Percentiles rank a stretch among this genome's conserved stretches.
Conservation (phyloP, 768 basidiomycete species). For the Candolleomyces aberdarensis region DNA sequence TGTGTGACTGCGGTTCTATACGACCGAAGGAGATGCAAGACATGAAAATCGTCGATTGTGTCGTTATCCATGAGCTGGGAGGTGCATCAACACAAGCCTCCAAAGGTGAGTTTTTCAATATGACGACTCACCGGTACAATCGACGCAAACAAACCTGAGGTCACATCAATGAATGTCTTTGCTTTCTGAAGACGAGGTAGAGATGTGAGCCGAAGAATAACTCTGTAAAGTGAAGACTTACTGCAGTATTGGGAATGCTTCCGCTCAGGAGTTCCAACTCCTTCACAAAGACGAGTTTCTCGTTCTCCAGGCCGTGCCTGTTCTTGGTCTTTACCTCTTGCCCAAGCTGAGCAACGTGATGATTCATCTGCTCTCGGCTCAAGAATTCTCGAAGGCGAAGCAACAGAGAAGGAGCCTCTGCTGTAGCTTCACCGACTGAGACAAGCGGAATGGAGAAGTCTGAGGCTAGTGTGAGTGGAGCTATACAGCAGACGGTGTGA, state of each 20-base stretch:
- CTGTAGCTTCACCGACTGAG: neutral
- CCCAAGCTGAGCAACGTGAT: neutral
- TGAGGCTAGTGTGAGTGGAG: too few species aligned
- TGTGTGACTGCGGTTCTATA: neutral
- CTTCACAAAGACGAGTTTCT: neutral
- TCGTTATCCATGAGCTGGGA: conserved; percentile 1
- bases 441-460: too few species aligned
- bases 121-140: neutral
- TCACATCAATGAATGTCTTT: conserved; percentile 2
- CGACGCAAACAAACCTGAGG: neutral
- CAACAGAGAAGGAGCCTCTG: neutral
- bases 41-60: neutral
- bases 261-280: neutral
- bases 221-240: neutral
- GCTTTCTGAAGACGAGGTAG: neutral
- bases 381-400: neutral
- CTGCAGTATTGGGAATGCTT: neutral
- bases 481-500: too few species aligned
- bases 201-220: neutral
- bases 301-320: neutral
- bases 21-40: neutral
- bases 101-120: neutral
- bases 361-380: neutral
- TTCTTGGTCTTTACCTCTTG: neutral
- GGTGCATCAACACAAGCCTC: too few species aligned